A percentile compares a stretch with the other conserved stretches of the same genome.
Evolutionary conservation across 2,329 filamentous ascomycete species (phyloP).

Genomic region (Colletotrichum ledebouriae): DNA sequence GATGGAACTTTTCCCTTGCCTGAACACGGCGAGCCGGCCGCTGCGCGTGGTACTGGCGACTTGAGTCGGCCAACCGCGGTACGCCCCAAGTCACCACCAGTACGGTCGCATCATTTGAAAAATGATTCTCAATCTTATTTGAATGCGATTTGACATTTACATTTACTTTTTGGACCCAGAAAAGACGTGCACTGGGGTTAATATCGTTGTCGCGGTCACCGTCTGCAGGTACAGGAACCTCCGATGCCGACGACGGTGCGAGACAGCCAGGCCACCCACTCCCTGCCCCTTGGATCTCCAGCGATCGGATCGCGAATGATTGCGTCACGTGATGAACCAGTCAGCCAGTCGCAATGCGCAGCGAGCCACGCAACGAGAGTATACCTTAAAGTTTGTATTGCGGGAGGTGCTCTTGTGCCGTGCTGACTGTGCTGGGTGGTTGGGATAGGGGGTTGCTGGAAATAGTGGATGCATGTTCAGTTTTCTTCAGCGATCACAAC

Average conservation of each 20-base stretch:
- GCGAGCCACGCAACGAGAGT: constrained; percentile 24
- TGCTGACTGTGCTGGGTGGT: neutral
- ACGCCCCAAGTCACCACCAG: constrained; percentile 3
- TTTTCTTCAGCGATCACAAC: constrained; percentile 3
- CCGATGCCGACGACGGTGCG: constrained; percentile 38
- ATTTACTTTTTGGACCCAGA: constrained; percentile 37
- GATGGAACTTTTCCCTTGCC: constrained; percentile 43
- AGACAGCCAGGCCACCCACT: constrained; percentile 39
- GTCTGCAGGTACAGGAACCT: constrained; percentile 41
- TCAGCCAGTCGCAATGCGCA: constrained; percentile 26
- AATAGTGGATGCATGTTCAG: neutral
- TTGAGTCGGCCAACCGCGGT: constrained; percentile 4
- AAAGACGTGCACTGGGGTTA: constrained; percentile 33
- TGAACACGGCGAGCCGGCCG: constrained; percentile 40
- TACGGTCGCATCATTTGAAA: constrained; percentile 20
- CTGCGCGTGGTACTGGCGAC: constrained; percentile 37
- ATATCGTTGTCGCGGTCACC: constrained; percentile 26
- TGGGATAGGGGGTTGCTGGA: constrained; percentile 1
- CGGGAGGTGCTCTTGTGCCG: constrained; percentile 8
- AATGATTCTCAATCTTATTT: neutral
- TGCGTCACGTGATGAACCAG: constrained; percentile 22
- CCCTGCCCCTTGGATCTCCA: constrained; percentile 24
- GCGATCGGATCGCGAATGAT: constrained; percentile 39
- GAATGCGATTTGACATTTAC: neutral
- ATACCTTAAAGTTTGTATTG: constrained; percentile 14